These are phyloP conservation scores for Tricholoma sp. DNA, from an alignment of 768 basidiomycete species.

Conservation along the genomic window DNA sequence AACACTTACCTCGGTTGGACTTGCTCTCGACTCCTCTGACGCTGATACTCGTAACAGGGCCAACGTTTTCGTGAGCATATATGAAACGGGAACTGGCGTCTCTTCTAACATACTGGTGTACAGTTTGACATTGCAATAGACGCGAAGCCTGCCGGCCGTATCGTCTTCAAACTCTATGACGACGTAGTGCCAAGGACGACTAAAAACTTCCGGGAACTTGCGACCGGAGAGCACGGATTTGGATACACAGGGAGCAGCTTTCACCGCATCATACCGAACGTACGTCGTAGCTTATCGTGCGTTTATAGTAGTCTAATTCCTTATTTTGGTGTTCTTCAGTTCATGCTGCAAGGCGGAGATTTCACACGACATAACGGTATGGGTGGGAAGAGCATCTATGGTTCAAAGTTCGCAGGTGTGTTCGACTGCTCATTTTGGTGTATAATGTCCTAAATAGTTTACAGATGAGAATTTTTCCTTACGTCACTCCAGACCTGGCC, in stretches of 20 bases:
- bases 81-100: neutral
- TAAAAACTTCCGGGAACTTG: slow-evolving; percentile 77
- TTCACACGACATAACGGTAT: slow-evolving; percentile 74
- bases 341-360: slow-evolving; percentile 89
- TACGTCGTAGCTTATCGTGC: slow-evolving; percentile 21
- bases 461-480: slow-evolving; percentile 69
- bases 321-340: slow-evolving; percentile 28
- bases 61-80: slow-evolving; percentile 32
- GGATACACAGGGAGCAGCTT: slow-evolving; percentile 68
- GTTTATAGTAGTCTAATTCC: neutral
- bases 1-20: slow-evolving; percentile 6
- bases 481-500: slow-evolving; percentile 56
- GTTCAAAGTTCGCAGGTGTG: slow-evolving; percentile 69
- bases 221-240: slow-evolving; percentile 60
- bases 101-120: slow-evolving; percentile 15
- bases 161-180: slow-evolving; percentile 83
- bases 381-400: slow-evolving; percentile 85
- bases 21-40: slow-evolving; percentile 3
- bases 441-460: neutral
- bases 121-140: slow-evolving; percentile 64
- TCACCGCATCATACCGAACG: slow-evolving; percentile 70
- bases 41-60: slow-evolving; percentile 20
- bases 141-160: slow-evolving; percentile 55
- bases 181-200: slow-evolving; percentile 78
- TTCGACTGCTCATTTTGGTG: neutral